A percentile compares a stretch with the other conserved stretches of the same genome.
phyloP scores from a whole-genome alignment of 306 rosid genomes.

The Dryas drummondii region DNA sequence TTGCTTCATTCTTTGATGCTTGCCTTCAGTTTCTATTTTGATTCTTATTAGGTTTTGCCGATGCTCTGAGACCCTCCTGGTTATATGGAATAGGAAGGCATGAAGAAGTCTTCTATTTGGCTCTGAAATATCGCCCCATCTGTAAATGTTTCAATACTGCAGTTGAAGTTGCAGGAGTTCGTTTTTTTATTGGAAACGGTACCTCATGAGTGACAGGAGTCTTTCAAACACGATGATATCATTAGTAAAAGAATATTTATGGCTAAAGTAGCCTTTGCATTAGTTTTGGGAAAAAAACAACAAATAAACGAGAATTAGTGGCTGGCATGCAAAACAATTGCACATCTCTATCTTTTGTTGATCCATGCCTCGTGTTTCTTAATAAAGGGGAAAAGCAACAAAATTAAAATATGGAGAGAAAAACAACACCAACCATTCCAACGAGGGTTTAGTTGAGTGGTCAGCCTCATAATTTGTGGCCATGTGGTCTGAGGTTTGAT shows the following conservation, averaged over 20 bases:
- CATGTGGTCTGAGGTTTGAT: too few species aligned
- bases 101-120: background rate
- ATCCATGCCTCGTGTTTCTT: too few species aligned
- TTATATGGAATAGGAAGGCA: background rate
- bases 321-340: too few species aligned
- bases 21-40: background rate
- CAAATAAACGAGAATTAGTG: background rate
- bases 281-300: background rate
- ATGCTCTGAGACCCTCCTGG: background rate
- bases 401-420: too few species aligned
- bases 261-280: background rate
- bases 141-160: background rate
- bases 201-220: background rate
- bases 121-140: background rate
- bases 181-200: background rate
- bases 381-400: too few species aligned
- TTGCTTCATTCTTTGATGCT: background rate
- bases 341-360: too few species aligned
- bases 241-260: background rate
- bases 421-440: too few species aligned
- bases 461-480: too few species aligned
- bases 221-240: background rate
- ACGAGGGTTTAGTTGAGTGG: too few species aligned
- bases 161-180: background rate
- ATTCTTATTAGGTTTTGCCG: background rate